Conservation (phyloP, 2,329 filamentous ascomycete species). For the Talaromyces sp. region DNA sequence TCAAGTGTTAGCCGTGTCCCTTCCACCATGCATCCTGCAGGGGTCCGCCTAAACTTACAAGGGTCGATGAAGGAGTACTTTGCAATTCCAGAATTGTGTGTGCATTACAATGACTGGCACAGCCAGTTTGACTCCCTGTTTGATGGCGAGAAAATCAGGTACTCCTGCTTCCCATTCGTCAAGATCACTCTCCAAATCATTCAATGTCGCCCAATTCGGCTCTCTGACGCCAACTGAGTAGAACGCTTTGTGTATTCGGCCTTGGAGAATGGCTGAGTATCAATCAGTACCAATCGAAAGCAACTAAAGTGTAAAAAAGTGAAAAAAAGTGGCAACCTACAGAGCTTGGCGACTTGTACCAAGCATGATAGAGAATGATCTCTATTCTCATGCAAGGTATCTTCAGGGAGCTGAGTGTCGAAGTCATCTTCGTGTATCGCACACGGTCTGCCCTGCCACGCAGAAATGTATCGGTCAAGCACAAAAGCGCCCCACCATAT, state of each 20-base stretch:
- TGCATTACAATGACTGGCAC: neutral
- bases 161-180: neutral
- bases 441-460: constrained; percentile 19
- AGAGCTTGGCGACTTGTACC: constrained; percentile 12
- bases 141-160: neutral
- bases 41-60: neutral
- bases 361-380: constrained; percentile 16
- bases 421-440: constrained; percentile 19
- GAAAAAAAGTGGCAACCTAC: neutral
- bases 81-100: neutral
- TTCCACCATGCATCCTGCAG: neutral
- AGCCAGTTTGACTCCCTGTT: neutral
- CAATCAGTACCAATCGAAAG: neutral
- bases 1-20: neutral
- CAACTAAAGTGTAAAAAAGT: too few relatives aligned
- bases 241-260: constrained; percentile 17
- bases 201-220: constrained; percentile 8
- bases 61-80: constrained; percentile 1
- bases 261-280: constrained; percentile 16
- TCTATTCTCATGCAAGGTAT: constrained; percentile 8
- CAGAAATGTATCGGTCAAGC: constrained; percentile 18
- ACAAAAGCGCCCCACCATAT: constrained; percentile 20
- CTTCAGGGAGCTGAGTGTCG: constrained; percentile 17
- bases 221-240: constrained; percentile 15
- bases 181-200: neutral